Percentiles rank a stretch among this genome's conserved stretches.
These are phyloP conservation scores for Jatropha multifida DNA, from an alignment of 441 rosid species.

Conservation along the genomic window DNA sequence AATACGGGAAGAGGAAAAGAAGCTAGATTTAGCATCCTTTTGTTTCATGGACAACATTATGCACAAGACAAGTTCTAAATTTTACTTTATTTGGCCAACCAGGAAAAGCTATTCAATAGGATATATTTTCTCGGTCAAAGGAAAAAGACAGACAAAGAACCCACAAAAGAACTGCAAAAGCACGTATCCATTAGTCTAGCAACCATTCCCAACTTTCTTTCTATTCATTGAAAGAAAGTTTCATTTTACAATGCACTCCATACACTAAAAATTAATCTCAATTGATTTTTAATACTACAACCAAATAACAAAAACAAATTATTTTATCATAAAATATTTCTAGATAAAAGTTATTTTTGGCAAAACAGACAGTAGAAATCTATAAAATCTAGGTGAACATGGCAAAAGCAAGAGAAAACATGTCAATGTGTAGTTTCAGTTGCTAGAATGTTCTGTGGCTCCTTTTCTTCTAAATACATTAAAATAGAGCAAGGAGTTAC, in stretches of 20 bases:
- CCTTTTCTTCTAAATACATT: neutral
- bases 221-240: no score
- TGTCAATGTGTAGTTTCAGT: neutral
- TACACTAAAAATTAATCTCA: no score
- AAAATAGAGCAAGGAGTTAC: neutral
- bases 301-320: neutral
- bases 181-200: neutral
- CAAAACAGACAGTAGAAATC: neutral
- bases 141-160: neutral
- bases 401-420: neutral
- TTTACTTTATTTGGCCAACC: neutral
- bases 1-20: neutral
- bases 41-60: neutral
- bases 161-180: neutral
- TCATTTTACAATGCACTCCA: no score
- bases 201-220: neutral
- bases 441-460: neutral
- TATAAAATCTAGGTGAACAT: neutral
- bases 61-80: neutral
- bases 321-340: neutral
- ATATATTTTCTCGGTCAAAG: neutral
- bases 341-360: neutral
- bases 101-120: neutral
- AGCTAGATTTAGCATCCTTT: neutral
- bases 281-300: neutral